These are phyloP conservation scores for Lentinula lateritia DNA, from an alignment of 768 basidiomycete species.

Conservation along the genomic window DNA sequence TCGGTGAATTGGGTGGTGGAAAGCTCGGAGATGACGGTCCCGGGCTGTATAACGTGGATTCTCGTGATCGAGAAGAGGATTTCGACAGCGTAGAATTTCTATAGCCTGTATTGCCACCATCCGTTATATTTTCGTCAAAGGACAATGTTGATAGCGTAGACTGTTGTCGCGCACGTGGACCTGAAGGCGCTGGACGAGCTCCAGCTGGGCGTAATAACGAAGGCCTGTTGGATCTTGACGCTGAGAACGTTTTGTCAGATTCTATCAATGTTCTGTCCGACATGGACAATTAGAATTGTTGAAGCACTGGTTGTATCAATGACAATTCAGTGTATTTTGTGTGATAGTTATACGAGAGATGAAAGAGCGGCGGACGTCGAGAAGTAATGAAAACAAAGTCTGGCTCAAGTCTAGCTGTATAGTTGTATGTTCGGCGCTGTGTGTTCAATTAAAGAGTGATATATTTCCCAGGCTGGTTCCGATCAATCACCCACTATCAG, in stretches of 20 bases:
- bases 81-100: conserved; percentile 1
- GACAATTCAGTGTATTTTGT: not conserved
- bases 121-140: not conserved
- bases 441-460: too few relatives aligned
- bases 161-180: conserved; percentile 1
- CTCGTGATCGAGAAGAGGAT: conserved; percentile 1
- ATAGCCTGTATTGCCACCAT: not conserved
- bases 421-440: too few relatives aligned
- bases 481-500: too few relatives aligned
- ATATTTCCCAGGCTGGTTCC: too few relatives aligned
- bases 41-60: conserved; percentile 4
- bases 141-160: not conserved
- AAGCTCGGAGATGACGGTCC: conserved; percentile 2
- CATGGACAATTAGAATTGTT: not conserved
- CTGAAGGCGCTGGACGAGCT: not conserved
- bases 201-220: not conserved
- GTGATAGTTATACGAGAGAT: not conserved
- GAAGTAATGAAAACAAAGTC: not conserved
- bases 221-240: conserved; percentile 1
- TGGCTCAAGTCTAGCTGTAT: too few relatives aligned
- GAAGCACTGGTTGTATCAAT: not conserved
- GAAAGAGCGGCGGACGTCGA: not conserved
- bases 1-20: conserved; percentile 1
- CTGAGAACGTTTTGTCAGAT: not conserved
- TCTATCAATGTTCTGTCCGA: conserved; percentile 1